phyloP scores from a whole-genome alignment of 805 yeast genomes.

The Candida wancherniae region DNA sequence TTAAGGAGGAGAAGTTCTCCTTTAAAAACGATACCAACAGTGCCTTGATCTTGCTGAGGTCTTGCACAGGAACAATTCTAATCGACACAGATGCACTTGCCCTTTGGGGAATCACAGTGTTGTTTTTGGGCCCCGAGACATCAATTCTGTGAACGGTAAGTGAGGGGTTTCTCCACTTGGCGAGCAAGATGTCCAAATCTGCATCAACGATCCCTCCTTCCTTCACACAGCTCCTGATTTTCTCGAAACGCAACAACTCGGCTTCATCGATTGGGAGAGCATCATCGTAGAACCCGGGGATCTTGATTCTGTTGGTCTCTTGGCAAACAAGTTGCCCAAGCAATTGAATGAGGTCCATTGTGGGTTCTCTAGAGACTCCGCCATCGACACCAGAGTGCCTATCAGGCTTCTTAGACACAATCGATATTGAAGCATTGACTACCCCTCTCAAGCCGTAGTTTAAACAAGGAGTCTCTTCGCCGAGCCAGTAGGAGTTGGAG shows the following conservation, averaged over 20 bases:
- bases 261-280: conserved; percentile 51
- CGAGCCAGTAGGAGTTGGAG: conserved; percentile 93
- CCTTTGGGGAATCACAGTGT: conserved; percentile 81
- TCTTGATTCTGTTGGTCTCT: conserved; percentile 38
- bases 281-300: conserved; percentile 72
- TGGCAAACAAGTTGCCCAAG: conserved; percentile 58
- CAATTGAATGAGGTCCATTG: conserved; percentile 74
- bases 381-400: conserved; percentile 97
- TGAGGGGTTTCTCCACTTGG: conserved; percentile 88
- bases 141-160: conserved; percentile 77
- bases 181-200: conserved; percentile 49
- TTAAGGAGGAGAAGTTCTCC: conserved; percentile 42
- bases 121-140: conserved; percentile 87
- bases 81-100: conserved; percentile 77
- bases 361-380: conserved; percentile 84
- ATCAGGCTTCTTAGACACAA: conserved; percentile 74
- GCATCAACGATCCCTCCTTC: conserved; percentile 30
- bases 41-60: conserved; percentile 51
- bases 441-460: conserved; percentile 95
- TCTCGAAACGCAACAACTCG: conserved; percentile 60
- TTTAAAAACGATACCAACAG: conserved; percentile 45
- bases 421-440: conserved; percentile 67
- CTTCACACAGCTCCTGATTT: conserved; percentile 41
- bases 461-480: conserved; percentile 81
- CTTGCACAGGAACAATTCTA: conserved; percentile 87